Base-by-base conservation (phyloP, 176 grass and related monocot genomes). In the Raddia distichophylla region DNA sequence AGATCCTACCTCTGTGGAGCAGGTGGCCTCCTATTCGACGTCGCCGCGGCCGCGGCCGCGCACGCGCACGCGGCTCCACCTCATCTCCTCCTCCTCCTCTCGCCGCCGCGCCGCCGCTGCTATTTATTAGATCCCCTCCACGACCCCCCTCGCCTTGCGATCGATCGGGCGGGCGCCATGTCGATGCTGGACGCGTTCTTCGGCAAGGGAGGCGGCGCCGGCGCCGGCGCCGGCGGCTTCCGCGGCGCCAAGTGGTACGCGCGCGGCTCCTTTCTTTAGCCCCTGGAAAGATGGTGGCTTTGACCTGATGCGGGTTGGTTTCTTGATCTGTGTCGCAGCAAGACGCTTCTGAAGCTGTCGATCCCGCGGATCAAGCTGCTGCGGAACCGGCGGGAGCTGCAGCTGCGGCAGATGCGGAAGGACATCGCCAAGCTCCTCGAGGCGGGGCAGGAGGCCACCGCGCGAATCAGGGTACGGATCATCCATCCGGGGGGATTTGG, bases 361-460 rank as follows among this genome's bases (percentile, higher is more conserved):
- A 91, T 95, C 82, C 96, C 96, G 63, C 92, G 96, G 63, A 99
- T 99, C 79, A 99, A 91, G 86, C 82, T 99, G 87, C 84, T 99
- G 90, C 90, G 96, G 62, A 99, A 99, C 81, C 60, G 96, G 60
- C 87, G 96, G 82, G 90, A 93, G 80, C 73, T 95, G 80, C 96
- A 99, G 85, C 86, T 99, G 85, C 92, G 94, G 73, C 93, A 99
- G 91, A 99, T 99, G 96, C 93, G 96, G 33, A 83, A 83, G 71
- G 93, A 95, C 72, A 99, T 99, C 87, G 96, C 96, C 71, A 99
- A 99, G 81, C 93, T 99, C 64, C 86, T 99, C 78, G 93, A 95
- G 85, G 89, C 84, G 37, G 96, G 96, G 3, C 96, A 99, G 77
- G 96, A 99, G 71, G 93, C 96, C 78, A 99, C 96, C 74, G 96